Evolutionary conservation across 805 yeast genomes (phyloP).

Genomic region (Groenewaldozyma salmanticensis): DNA sequence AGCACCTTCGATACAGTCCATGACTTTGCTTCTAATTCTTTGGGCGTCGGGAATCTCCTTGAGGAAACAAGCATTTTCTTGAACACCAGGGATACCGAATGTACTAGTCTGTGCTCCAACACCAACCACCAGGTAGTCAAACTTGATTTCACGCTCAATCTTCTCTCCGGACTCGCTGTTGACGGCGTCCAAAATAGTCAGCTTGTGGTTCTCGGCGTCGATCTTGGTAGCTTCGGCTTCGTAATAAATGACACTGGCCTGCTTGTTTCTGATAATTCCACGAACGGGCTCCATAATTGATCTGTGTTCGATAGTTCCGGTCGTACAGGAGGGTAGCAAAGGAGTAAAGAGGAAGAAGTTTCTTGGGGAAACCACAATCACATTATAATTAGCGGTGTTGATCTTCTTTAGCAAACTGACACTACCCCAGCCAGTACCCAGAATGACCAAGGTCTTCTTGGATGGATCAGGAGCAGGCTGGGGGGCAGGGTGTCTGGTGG

Average conservation of each 20-base stretch:
- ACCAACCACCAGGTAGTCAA: constrained; percentile 82
- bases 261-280: constrained; percentile 65
- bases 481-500: constrained; percentile 28
- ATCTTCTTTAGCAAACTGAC: constrained; percentile 73
- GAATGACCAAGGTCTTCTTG: constrained; percentile 63
- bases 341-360: constrained; percentile 95
- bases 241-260: constrained; percentile 68
- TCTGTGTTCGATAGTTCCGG: constrained; percentile 81
- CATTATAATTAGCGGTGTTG: constrained; percentile 82
- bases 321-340: constrained; percentile 88
- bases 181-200: constrained; percentile 41
- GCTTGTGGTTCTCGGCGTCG: constrained; percentile 58
- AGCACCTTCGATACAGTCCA: constrained; percentile 86
- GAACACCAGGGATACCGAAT: constrained; percentile 89
- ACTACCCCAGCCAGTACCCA: constrained; percentile 89
- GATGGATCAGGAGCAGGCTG: constrained; percentile 41
- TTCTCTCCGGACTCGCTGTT: constrained; percentile 29
- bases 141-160: constrained; percentile 40
- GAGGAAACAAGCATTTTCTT: constrained; percentile 74
- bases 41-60: constrained; percentile 87
- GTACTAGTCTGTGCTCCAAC: constrained; percentile 95
- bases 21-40: constrained; percentile 68
- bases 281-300: constrained; percentile 93
- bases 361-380: constrained; percentile 84
- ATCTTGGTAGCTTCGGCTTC: constrained; percentile 87